Base-by-base conservation (phyloP, 73 alveolate species). In the Halteria grandinella region DNA sequence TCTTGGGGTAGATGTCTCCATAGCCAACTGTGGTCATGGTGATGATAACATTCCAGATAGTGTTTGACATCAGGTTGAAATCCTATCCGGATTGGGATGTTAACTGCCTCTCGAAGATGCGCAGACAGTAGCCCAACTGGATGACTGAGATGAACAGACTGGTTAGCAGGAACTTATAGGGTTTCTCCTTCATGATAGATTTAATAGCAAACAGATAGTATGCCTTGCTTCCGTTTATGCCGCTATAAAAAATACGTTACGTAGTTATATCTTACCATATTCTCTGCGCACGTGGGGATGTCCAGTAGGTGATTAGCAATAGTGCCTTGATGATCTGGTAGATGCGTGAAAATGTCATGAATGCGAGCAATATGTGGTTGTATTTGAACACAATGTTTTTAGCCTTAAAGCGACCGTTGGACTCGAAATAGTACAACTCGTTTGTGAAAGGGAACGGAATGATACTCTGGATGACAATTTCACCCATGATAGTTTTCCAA, bases 1-100 rank as follows among this genome's bases (percentile, higher is more conserved):
- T 96, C 55, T 95, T 89, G 10, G 99, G 98, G 80, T 86, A 96
- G 76, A 86, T 91, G 82, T 96, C 99, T 21, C 99, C 99, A 85
- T 96, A 96, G 55, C 99, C 99, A 31, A 96, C 96, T 18, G 98
- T 90, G 43, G 97, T 89, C 85, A 91, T 89, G 45, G 98, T 96
- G 20, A 95, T 92, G 8, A 96, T 89, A 33, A 94, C 95, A 71
- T 87, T 86, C 99, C 99, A 96, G 73, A 96, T 82, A 0, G 97
- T 91, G 76, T 94, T 96, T 2, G 71, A 25, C 55, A 45, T 37
- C 25, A 40, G 21, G 15, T 80, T 54, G 28, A 33, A 57, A 32
- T 62, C 73, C 29, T 60, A 39, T 24, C 91, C 91, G 17, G 78
- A 18, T 8, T 31, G 69, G 24, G 24, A 70, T 12, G 78, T 55